Percentiles rank a stretch among this genome's conserved stretches.
phyloP scores from a whole-genome alignment of 768 basidiomycete genomes.

The Tricholoma saponaceum region DNA sequence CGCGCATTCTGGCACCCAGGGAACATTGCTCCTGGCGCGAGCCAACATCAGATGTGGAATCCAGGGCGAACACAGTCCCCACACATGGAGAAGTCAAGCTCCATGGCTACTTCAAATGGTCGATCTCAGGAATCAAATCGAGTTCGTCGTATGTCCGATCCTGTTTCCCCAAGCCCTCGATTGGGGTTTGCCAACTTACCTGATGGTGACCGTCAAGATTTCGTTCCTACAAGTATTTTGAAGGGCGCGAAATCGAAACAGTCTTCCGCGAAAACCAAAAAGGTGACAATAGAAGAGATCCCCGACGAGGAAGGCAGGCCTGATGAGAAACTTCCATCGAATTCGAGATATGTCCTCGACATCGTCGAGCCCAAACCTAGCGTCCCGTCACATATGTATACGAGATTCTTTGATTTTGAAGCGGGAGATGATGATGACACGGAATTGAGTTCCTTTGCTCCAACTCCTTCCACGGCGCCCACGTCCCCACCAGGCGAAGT shows the following conservation, averaged over 20 bases:
- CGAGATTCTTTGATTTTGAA: constrained; percentile 32
- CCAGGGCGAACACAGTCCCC: constrained; percentile 2
- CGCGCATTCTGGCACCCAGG: constrained; percentile 12
- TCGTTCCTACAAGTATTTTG: constrained; percentile 10
- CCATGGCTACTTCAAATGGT: constrained; percentile 5
- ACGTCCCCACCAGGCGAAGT: constrained; percentile 23
- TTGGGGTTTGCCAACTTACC: constrained; percentile 12
- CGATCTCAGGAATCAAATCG: constrained; percentile 13
- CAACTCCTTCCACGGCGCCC: constrained; percentile 24
- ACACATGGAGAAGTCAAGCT: constrained; percentile 18
- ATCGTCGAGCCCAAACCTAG: constrained; percentile 42
- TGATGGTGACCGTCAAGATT: not conserved
- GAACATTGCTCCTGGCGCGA: not conserved
- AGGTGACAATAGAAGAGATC: constrained; percentile 41
- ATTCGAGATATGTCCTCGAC: constrained; percentile 30
- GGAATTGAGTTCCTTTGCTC: constrained; percentile 18
- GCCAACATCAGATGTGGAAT: constrained; percentile 13
- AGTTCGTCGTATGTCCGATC: constrained; percentile 26
- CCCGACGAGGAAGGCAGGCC: constrained; percentile 36
- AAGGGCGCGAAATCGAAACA: constrained; percentile 24
- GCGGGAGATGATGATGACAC: constrained; percentile 18
- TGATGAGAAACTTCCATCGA: constrained; percentile 29
- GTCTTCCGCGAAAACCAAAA: constrained; percentile 23
- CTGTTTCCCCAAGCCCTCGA: constrained; percentile 20
- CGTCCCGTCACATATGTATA: constrained; percentile 31